Evolutionary conservation across 23 red algal genomes (phyloP), one percentile per base, ranked within the genome.

Genomic region (Cyanidioschyzon merolae): DNA sequence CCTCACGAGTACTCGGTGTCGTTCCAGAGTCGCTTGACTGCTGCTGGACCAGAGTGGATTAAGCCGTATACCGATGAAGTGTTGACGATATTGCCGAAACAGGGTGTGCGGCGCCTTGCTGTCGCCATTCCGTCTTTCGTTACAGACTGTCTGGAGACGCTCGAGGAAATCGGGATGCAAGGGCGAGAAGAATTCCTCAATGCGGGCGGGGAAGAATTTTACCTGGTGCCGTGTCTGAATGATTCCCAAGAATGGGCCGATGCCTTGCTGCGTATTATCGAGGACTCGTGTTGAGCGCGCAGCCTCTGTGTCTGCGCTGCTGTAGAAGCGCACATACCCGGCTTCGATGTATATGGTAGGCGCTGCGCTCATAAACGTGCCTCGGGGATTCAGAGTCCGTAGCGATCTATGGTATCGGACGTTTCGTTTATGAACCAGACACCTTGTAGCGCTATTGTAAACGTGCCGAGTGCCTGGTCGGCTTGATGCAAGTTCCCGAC

Each of bases 151-250:
- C 68, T 98, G 41, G 94, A 98, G 59, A 98, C 94, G 59, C 86
- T 98, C 1, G 94, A 98, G 68, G 94, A 98, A 80, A 98, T 98
- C 83, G 94, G 94, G 0, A 91, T 91, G 71, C 50, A 85, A 76
- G 94, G 94, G 7, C 78, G 79, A 76, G 88, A 98, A 57, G 77
- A 82, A 37, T 98, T 98, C 58, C 79, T 85, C 38, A 88, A 89
- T 58, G 88, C 88, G 36, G 94, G 94, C 50, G 94, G 94, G 40
- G 85, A 98, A 82, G 76, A 32, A 77, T 79, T 88, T 36, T 68
- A 71, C 50, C 88, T 98, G 0, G 89, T 98, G 45, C 94, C 94
- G 3, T 98, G 94, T 67, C 58, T 98, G 31, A 98, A 98, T 82
- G 79, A 84, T 7, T 77, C 75, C 7, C 85, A 90, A 21, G 76